These are phyloP conservation scores for Ambrosiella beaveri DNA, from an alignment of 2,329 filamentous ascomycete species.

Conservation along the genomic window DNA sequence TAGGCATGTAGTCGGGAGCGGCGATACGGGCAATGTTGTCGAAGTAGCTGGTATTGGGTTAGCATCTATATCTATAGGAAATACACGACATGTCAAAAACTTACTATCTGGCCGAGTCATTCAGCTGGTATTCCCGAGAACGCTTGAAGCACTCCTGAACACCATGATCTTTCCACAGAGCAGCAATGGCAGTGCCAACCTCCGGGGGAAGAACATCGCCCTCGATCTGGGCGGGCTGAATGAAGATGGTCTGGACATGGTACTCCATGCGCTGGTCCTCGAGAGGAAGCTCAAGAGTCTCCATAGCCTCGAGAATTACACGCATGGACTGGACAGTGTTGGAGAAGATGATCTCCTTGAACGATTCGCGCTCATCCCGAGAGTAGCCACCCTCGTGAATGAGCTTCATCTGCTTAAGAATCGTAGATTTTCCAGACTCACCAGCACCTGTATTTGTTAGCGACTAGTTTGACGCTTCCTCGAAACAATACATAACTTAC, in stretches of 20 bases:
- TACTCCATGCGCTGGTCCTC: constrained; percentile 89
- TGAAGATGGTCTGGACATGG: constrained; percentile 96
- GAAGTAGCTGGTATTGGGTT: constrained; percentile 54
- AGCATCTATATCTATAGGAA: background rate
- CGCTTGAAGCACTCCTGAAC: constrained; percentile 92
- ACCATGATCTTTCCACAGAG: constrained; percentile 80
- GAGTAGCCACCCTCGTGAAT: constrained; percentile 99
- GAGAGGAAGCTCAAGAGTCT: constrained; percentile 58
- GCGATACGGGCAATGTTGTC: constrained; percentile 86
- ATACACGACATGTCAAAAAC: constrained; percentile 22
- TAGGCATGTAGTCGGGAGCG: constrained; percentile 81
- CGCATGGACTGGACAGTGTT: constrained; percentile 55
- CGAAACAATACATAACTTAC: constrained; percentile 31
- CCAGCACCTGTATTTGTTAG: constrained; percentile 52
- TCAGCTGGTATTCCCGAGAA: constrained; percentile 88
- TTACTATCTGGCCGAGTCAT: constrained; percentile 91
- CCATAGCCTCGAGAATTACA: constrained; percentile 52
- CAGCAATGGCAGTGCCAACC: constrained; percentile 82
- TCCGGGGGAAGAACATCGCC: constrained; percentile 87
- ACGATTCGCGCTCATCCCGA: constrained; percentile 59
- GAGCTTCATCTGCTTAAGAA: constrained; percentile 99
- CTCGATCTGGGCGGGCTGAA: constrained; percentile 94
- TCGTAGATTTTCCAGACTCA: constrained; percentile 85
- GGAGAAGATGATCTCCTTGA: constrained; percentile 56
- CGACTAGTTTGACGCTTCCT: background rate